Evolutionary conservation across 139 green algal genomes (phyloP), one percentile per base, ranked within the genome.

Genomic region (Zygnema cylindricum): DNA sequence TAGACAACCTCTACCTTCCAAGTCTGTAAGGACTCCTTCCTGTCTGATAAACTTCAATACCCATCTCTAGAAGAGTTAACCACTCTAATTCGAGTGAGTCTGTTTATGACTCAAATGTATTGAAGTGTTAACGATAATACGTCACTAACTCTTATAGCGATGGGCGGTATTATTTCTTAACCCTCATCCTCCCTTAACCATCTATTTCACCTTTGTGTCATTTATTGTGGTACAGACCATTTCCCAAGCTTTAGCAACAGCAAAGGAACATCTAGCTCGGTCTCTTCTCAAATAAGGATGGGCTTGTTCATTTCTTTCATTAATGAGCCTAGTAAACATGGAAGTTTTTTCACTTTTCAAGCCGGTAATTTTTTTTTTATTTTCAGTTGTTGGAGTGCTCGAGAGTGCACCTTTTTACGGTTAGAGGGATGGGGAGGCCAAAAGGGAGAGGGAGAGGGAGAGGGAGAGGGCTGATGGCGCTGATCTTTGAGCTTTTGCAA

Each of bases 271-370:
- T 33, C 41, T 81, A 2, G 49, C 76, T 39, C 49, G 86, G 33
- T 84, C 82, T 21, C 42, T 84, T n/a, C 71, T 89, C 25, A 81
- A 79, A 86, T 94, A 98, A 94, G 71, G 71, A 35, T 25, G 30
- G 25, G 25, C 30, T 30, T 35, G 30, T 25, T 25, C 30, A 25
- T 30, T 25, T 30, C 30, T 35, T 73, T 73, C 25, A 35, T 25
- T 73, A 25, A 73, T 30, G 30, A 30, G 57, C 57, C 25, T 35
- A 30, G 30, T 30, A 25, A 73, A 35, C 30, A 25, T 35, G 57
- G 30, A 35, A 35, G 57, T 30, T 73, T 30, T 73, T 25, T 30
- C 30, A 30, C 30, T 25, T 35, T 73, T 73, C 30, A 30, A 73
- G 30, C 25, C 25, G 25, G 57, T 73, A 73, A 73, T 73, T 35